phyloP scores from a whole-genome alignment of 352 stramenopile species.

The Albugo candida region DNA sequence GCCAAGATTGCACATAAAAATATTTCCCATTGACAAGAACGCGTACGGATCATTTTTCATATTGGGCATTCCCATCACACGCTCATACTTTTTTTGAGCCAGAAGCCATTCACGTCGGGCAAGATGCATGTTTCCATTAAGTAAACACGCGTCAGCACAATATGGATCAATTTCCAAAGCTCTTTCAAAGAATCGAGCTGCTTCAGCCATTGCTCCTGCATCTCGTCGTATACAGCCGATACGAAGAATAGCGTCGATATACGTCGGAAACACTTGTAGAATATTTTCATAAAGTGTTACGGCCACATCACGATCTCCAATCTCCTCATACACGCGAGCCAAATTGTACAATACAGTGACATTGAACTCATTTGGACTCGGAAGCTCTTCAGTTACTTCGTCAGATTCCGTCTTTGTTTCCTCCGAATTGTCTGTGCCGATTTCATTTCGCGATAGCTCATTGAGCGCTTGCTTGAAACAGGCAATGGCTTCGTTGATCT shows the following conservation, averaged over 20 bases:
- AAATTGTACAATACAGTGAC: conserved; percentile 94
- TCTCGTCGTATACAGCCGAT: conserved; percentile 89
- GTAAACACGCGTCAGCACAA: conserved; percentile 82
- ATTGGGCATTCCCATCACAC: conserved; percentile 88
- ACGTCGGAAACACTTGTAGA: conserved; percentile 81
- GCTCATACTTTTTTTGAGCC: conserved; percentile 86
- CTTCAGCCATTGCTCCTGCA: conserved; percentile 78
- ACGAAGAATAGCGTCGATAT: conserved; percentile 88
- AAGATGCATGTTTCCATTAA: conserved; percentile 93
- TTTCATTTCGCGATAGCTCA: conserved; percentile 15
- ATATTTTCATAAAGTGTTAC: conserved; percentile 89
- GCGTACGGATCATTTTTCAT: conserved; percentile 93
- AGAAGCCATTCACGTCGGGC: conserved; percentile 89
- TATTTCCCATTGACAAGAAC: conserved; percentile 93
- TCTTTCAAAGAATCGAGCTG: conserved; percentile 84
- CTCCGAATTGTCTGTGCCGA: conserved; percentile 7
- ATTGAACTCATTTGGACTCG: conserved; percentile 50
- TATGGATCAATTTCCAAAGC: conserved; percentile 81
- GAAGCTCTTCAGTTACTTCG: conserved; percentile 3
- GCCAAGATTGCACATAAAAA: conserved; percentile 96
- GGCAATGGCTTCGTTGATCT: conserved; percentile 78
- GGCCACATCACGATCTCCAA: conserved; percentile 77
- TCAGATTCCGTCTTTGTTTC: conserved; percentile 2
- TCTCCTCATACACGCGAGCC: conserved; percentile 85
- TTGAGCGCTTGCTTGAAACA: conserved; percentile 78